These are phyloP conservation scores for Heliamphora exappendiculata DNA, from an alignment of 148 eudicot species.

Conservation along the genomic window DNA sequence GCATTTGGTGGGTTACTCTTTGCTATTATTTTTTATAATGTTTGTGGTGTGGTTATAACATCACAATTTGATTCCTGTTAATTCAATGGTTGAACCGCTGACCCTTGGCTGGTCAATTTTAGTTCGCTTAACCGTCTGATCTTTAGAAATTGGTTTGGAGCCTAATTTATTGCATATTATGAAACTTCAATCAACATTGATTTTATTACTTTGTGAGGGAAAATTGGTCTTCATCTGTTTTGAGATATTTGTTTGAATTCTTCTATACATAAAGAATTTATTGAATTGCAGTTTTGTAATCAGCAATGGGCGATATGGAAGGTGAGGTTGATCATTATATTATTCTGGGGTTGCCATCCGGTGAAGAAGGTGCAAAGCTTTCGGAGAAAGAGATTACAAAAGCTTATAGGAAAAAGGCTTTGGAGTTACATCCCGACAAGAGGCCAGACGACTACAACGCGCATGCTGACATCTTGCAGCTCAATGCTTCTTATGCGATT, in stretches of 20 bases:
- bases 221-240: neutral
- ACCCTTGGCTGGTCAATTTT: neutral
- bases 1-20: no score
- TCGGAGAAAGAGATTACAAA: slow-evolving; percentile 36
- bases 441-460: slow-evolving; percentile 46
- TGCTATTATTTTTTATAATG: no score
- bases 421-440: slow-evolving; percentile 55
- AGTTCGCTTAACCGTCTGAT: neutral
- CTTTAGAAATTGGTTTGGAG: neutral
- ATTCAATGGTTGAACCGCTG: neutral
- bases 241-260: neutral
- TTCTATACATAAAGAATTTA: neutral
- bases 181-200: neutral
- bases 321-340: slow-evolving; percentile 41
- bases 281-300: neutral
- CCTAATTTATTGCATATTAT: neutral
- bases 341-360: slow-evolving; percentile 50
- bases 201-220: neutral
- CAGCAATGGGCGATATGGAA: slow-evolving; percentile 23
- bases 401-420: slow-evolving; percentile 48
- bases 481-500: slow-evolving; percentile 40
- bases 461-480: slow-evolving; percentile 32
- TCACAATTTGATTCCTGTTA: neutral
- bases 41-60: neutral
- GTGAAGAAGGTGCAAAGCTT: slow-evolving; percentile 47